Evolutionary conservation across 23 red algal genomes (phyloP).

Genomic region (Gracilaria gracilis): DNA sequence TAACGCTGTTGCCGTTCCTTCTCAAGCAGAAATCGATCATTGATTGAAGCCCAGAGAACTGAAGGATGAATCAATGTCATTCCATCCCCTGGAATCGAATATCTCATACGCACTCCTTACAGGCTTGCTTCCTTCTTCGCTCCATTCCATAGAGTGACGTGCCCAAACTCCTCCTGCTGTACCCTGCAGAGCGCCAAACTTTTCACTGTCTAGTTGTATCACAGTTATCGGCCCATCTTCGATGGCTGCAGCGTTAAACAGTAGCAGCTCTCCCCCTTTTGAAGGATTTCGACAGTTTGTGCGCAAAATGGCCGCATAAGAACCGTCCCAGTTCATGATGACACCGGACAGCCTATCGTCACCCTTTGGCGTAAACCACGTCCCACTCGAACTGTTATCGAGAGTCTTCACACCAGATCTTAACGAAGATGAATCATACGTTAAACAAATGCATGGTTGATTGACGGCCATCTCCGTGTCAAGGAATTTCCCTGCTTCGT

Average conservation of each 20-base stretch:
- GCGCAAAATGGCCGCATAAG: neutral
- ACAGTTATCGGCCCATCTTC: conserved; percentile 28
- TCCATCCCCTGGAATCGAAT: conserved; percentile 58
- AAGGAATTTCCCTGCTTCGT: neutral
- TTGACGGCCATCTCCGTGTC: neutral
- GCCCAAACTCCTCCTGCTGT: conserved; percentile 54
- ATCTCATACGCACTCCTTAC: conserved; percentile 70
- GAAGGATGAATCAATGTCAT: conserved; percentile 65
- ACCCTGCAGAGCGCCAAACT: conserved; percentile 20
- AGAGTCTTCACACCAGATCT: conserved; percentile 7
- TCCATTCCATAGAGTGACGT: conserved; percentile 31
- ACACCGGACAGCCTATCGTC: conserved; percentile 31
- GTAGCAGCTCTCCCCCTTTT: neutral
- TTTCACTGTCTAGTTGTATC: conserved; percentile 13
- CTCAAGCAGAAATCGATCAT: neutral
- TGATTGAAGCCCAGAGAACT: conserved; percentile 54
- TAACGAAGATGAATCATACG: conserved; percentile 4
- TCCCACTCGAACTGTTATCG: neutral
- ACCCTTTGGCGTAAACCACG: neutral
- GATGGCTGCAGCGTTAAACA: conserved; percentile 10
- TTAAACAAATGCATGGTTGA: conserved; percentile 8
- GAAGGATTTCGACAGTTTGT: neutral
- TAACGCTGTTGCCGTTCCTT: no score
- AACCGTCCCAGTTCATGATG: neutral
- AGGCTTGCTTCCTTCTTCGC: conserved; percentile 33